Percentiles rank a stretch among this genome's conserved stretches.
phyloP scores from a whole-genome alignment of 306 rosid genomes.

The Quercus robur region DNA sequence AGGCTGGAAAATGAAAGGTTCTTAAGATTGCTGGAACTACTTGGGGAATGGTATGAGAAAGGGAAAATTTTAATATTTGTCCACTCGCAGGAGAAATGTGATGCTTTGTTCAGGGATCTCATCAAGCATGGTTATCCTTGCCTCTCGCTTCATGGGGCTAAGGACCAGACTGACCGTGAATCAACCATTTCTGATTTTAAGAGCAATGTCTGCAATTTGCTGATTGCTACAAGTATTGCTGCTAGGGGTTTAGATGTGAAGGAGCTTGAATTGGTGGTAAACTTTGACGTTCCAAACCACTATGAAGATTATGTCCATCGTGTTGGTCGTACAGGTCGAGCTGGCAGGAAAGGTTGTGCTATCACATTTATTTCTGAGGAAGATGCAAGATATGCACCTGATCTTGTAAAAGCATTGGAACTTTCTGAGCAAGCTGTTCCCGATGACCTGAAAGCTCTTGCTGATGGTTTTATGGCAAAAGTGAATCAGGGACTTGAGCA shows the following conservation, averaged over 20 bases:
- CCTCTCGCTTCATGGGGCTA: conserved; percentile 86
- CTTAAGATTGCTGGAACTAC: conserved; percentile 74
- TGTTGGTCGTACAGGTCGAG: conserved; percentile 94
- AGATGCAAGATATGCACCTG: conserved; percentile 87
- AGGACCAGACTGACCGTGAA: conserved; percentile 94
- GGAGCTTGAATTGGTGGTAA: conserved; percentile 92
- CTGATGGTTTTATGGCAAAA: conserved; percentile 70
- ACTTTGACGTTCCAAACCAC: conserved; percentile 91
- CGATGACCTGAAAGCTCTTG: conserved; percentile 76
- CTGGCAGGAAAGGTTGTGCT: conserved; percentile 92
- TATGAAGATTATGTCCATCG: conserved; percentile 97
- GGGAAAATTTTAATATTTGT: conserved; percentile 92
- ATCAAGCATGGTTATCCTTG: conserved; percentile 81
- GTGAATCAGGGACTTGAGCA: conserved; percentile 88
- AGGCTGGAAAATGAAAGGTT: conserved; percentile 80
- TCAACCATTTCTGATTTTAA: conserved; percentile 89
- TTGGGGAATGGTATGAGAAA: conserved; percentile 92
- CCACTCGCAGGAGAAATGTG: conserved; percentile 91
- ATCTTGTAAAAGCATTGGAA: conserved; percentile 83
- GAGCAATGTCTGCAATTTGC: conserved; percentile 80
- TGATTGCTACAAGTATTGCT: conserved; percentile 88
- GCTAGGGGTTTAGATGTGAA: conserved; percentile 93
- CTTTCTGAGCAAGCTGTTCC: conserved; percentile 94
- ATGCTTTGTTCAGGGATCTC: conserved; percentile 74
- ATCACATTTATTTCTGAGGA: conserved; percentile 89